Evolutionary conservation across 441 rosid genomes (phyloP).

Genomic region (Biscutella laevigata): DNA sequence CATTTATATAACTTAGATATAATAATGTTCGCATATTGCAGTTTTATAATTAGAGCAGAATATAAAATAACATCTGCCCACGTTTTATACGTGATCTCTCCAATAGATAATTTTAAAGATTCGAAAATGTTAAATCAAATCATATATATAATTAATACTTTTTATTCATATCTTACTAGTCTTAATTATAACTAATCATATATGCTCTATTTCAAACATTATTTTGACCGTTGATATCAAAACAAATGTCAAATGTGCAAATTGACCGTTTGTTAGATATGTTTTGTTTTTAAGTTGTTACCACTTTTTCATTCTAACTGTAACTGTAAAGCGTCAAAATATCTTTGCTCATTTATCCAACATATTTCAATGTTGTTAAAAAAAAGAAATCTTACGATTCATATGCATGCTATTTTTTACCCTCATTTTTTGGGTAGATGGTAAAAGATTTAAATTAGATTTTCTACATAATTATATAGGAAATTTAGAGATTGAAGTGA

Average conservation of each 20-base stretch:
- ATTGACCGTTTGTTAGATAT: not conserved
- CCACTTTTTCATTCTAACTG: not conserved
- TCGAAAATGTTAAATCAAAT: not conserved
- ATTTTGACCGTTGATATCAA: not conserved
- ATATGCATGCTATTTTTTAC: too few species aligned
- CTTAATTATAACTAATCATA: not conserved
- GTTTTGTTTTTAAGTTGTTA: not conserved
- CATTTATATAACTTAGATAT: not conserved
- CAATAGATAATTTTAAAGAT: not conserved
- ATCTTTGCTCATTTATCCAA: not conserved
- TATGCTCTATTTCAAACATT: not conserved
- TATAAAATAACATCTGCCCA: slow-evolving; percentile 18
- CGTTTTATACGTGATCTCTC: slow-evolving; percentile 14
- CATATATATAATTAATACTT: not conserved
- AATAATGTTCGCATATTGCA: slow-evolving; percentile 2
- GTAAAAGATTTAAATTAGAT: too few species aligned
- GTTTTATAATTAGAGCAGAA: not conserved
- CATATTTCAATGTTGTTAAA: too few species aligned
- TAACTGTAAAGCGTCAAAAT: not conserved
- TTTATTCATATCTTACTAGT: not conserved
- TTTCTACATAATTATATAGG: too few species aligned
- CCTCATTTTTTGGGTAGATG: too few species aligned
- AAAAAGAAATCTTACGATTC: too few species aligned
- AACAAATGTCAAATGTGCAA: not conserved
- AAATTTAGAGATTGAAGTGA: too few species aligned